Conservation (phyloP, 148 eudicot genomes). For the Pharnaceum exiguum region DNA sequence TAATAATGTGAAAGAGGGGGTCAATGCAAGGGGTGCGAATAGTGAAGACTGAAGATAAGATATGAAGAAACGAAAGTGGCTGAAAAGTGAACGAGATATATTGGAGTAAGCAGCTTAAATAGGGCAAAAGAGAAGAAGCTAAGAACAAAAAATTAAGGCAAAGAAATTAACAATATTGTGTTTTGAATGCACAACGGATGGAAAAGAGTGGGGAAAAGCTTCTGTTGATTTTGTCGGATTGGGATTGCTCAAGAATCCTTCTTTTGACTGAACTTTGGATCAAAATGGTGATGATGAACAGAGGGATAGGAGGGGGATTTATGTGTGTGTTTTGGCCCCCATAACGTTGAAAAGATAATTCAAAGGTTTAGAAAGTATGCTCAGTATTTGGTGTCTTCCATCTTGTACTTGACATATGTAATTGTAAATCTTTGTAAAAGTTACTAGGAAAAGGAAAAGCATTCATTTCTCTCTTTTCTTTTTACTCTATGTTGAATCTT, state of each 20-base stretch:
- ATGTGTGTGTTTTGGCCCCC: neutral
- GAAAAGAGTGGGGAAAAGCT: slow-evolving; percentile 2
- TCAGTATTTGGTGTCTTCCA: slow-evolving; percentile 11
- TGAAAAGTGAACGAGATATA: neutral
- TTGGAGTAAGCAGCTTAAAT: slow-evolving; percentile 5
- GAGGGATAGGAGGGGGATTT: neutral
- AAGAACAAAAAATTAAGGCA: neutral
- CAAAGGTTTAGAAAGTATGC: slow-evolving; percentile 22
- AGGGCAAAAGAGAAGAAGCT: neutral
- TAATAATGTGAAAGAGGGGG: neutral
- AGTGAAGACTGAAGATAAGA: too few species aligned
- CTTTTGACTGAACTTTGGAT: slow-evolving; percentile 33
- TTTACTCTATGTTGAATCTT: slow-evolving; percentile 15
- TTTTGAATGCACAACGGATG: slow-evolving; percentile 9
- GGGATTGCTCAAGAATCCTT: slow-evolving; percentile 24
- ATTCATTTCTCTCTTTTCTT: neutral
- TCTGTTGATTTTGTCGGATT: slow-evolving; percentile 17
- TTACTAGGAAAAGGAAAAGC: slow-evolving; percentile 10
- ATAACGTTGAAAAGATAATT: slow-evolving; percentile 24
- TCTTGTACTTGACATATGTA: slow-evolving; percentile 11
- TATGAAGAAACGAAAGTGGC: neutral
- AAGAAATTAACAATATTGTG: neutral
- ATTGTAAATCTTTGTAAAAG: slow-evolving; percentile 26
- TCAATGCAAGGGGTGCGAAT: neutral
- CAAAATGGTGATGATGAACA: slow-evolving; percentile 10